Evolutionary conservation across 108 stramenopile species (phyloP), one percentile per base, ranked within the genome.

Genomic region (Skeletonema marinoi): DNA sequence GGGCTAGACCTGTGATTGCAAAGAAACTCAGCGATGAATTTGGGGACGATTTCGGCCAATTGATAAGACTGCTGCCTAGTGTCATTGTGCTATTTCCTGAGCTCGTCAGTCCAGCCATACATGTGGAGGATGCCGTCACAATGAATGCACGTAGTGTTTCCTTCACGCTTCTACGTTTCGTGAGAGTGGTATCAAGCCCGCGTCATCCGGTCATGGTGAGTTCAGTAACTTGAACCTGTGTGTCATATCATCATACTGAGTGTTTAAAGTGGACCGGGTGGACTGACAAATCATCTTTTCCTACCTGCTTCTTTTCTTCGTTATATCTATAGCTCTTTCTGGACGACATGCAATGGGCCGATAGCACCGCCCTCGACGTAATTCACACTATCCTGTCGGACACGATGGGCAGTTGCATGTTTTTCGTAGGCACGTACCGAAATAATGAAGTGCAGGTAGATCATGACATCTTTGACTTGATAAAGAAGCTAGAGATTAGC

Each of bases 101-200:
- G 9, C 25, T 72, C 12, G 54, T 31, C 3, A 61, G 17, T 32
- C 33, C 46, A 19, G 0, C 32, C 8, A 29, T 14, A 11, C 32
- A 65, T 7, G 10, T 12, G 35, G 32, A 71, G 11, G 70, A 31
- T 3, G 51, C 38, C 25, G 70, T 56, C 11, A 32, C 42, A n/a
- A 48, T 68, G 44, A 77, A 48, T 59, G 32, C 69, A 31, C 41
- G 46, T 38, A 68, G 62, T 44, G 38, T 78, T 29, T 78, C 68
- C 48, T 81, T 59, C 33, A 62, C 68, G 4, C 19, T 81, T 14
- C 73, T 65, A 29, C 67, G 70, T 21, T 70, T 81, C 38, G 71
- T 81, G 65, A 65, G 74, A 41, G 36, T 75, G 25, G 39, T 81
- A 44, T 81, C 80, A 66, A 65, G 74, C 33, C 17, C 21, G 1